Evolutionary conservation across 192 early-diverging fungal species (phyloP).

Genomic region (Entrophospora sp.): DNA sequence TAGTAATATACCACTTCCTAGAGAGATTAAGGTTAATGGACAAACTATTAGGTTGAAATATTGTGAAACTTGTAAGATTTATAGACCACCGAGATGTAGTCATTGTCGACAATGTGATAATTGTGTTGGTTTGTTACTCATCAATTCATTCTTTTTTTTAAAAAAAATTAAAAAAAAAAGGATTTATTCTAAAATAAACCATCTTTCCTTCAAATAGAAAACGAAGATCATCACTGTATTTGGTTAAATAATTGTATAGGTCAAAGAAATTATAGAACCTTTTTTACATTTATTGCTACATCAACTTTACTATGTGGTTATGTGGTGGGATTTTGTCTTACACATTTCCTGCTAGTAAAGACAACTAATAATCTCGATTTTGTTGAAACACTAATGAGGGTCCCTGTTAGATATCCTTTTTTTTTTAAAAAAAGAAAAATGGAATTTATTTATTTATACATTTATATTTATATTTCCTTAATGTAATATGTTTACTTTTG

Average conservation of each 20-base stretch:
- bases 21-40: constrained; percentile 54
- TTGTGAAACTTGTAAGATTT: constrained; percentile 84
- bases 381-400: neutral
- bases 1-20: constrained; percentile 32
- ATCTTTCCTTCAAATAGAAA: constrained; percentile 36
- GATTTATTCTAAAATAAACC: neutral
- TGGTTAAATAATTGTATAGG: constrained; percentile 95
- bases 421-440: neutral
- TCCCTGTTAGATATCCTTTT: constrained; percentile 22
- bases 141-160: neutral
- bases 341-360: constrained; percentile 40
- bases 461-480: constrained; percentile 19
- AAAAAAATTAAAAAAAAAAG: neutral
- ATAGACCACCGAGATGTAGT: constrained; percentile 76
- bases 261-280: constrained; percentile 69
- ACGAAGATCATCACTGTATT: constrained; percentile 85
- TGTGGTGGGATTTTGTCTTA: constrained; percentile 51
- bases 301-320: constrained; percentile 54
- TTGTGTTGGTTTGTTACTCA: constrained; percentile 63
- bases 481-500: constrained; percentile 33
- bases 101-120: constrained; percentile 87
- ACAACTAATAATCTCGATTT: constrained; percentile 11
- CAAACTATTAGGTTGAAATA: constrained; percentile 68
- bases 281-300: constrained; percentile 66
- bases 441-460: neutral